Evolutionary conservation across 108 stramenopile species (phyloP).

Genomic region (Bacterosira constricta): DNA sequence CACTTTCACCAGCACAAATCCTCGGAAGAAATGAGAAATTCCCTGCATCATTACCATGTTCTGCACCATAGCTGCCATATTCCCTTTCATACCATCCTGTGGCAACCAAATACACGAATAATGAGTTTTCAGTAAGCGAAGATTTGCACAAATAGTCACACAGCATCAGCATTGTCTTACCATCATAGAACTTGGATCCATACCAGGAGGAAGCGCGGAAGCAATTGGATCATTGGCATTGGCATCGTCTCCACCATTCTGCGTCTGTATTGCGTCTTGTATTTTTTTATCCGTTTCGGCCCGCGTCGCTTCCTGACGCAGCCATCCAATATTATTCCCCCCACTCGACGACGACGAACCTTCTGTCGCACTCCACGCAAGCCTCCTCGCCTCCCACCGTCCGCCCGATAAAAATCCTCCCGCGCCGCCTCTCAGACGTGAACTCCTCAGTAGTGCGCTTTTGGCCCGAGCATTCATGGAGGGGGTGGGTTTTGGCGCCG

Average conservation of each 20-base stretch:
- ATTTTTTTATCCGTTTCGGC: conserved; percentile 39
- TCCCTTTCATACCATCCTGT: conserved; percentile 83
- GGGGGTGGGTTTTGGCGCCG: conserved; percentile 15
- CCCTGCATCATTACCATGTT: conserved; percentile 99
- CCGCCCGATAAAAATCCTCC: conserved; percentile 16
- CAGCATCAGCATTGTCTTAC: conserved; percentile 32
- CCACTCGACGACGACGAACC: background rate
- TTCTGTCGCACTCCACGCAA: conserved; percentile 51
- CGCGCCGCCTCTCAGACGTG: conserved; percentile 12
- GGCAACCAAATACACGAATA: conserved; percentile 13
- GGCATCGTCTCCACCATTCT: conserved; percentile 8
- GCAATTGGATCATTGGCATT: conserved; percentile 9
- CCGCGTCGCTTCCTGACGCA: conserved; percentile 33
- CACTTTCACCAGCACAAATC: conserved; percentile 94
- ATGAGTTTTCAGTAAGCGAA: background rate
- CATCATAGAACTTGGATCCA: conserved; percentile 75
- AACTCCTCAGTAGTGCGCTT: background rate
- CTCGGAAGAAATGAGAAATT: conserved; percentile 93
- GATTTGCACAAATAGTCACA: background rate
- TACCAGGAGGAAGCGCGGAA: conserved; percentile 41
- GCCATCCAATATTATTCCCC: conserved; percentile 18
- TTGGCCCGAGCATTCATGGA: conserved; percentile 33
- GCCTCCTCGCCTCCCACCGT: conserved; percentile 76
- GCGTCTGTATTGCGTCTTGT: conserved; percentile 4
- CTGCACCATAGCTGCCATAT: conserved; percentile 96